Base-by-base conservation (phyloP, 176 grass and related monocot genomes). In the Cenchrus americanus region DNA sequence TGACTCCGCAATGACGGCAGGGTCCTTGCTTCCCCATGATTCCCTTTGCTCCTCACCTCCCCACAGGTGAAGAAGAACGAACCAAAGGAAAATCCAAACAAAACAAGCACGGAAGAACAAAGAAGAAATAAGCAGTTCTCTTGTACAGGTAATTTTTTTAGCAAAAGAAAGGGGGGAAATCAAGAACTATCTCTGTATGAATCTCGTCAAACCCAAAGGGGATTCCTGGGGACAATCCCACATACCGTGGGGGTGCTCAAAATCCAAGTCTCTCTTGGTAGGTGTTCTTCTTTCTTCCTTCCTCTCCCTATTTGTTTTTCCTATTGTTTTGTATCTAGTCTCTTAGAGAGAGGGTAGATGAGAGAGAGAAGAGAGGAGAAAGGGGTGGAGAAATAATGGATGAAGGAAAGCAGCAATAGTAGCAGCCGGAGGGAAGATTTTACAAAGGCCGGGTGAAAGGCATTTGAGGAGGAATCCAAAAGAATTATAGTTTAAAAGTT, bases 1-100 rank as follows among this genome's bases (percentile, higher is more conserved):
- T 95, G 86, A 98, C 91, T 90, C 96, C 96, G 85, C 96, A 98
- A 93, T 98, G 96, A 83, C 83, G 58, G 89, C 96, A 98, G 83
- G 96, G 96, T 71, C 96, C 96, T 78, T 92, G 87, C 93, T 98
- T 98, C 76, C 62, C 92, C 96, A 98, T 98, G 60, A 83, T 83
- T 84, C 22, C 75, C 66, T 80, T 52, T 73, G 55, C 85, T 73
- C 68, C 82, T 81, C 88, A 85, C 64, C 83, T 54, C 87, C 60
- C 80, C 85, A 72, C 79, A 66, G 76, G 80, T 34, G 71, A 84
- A 82, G 76, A 78, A 79, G 81, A 85, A 86, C 30, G 66, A 52
- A 61, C 51, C 79, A 63, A 60, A 90, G 69, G 75, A 82, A 80
- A 90, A 82, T 86, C 43, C 81, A 57, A 82, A 66, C 22, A 78